These are phyloP conservation scores for Pseudozyma pruni DNA, from an alignment of 1,284 basidiomycete genomes.

Conservation along the genomic window DNA sequence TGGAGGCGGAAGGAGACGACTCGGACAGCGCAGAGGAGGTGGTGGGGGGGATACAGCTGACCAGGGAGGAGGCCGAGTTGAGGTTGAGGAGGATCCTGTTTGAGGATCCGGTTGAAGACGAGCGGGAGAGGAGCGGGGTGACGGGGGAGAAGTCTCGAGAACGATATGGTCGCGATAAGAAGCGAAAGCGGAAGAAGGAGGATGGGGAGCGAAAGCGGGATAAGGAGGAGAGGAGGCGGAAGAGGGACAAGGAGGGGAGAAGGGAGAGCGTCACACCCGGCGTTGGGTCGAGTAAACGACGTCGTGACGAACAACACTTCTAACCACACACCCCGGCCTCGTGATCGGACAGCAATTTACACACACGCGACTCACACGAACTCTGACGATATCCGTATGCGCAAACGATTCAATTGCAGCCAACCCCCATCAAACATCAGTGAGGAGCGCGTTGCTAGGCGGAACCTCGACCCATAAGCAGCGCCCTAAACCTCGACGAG, in stretches of 20 bases:
- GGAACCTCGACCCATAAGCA: no score
- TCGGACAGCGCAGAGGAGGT: neutral
- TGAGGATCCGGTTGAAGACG: conserved; percentile 2
- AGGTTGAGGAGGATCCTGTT: conserved; percentile 24
- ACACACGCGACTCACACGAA: no score
- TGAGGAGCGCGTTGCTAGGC: no score
- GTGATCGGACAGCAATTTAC: no score
- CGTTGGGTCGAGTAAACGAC: neutral
- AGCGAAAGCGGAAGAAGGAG: neutral
- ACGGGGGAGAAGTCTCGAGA: no score
- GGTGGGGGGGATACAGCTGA: conserved; percentile 9
- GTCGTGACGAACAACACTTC: neutral
- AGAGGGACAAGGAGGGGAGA: neutral
- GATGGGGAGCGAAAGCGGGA: no score
- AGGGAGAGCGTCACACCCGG: neutral
- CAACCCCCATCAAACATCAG: no score
- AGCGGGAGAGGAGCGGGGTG: neutral
- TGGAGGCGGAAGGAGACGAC: neutral
- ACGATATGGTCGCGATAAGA: no score
- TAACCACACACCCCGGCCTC: neutral
- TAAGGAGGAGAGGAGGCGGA: neutral
- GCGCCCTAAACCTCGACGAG: conserved; percentile 6
- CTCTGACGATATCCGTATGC: no score
- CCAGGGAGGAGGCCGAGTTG: conserved; percentile 22
- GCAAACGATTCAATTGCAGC: no score